These are phyloP conservation scores for Trematosphaeria pertusa DNA, from an alignment of 2,329 filamentous ascomycete species.

Conservation along the genomic window DNA sequence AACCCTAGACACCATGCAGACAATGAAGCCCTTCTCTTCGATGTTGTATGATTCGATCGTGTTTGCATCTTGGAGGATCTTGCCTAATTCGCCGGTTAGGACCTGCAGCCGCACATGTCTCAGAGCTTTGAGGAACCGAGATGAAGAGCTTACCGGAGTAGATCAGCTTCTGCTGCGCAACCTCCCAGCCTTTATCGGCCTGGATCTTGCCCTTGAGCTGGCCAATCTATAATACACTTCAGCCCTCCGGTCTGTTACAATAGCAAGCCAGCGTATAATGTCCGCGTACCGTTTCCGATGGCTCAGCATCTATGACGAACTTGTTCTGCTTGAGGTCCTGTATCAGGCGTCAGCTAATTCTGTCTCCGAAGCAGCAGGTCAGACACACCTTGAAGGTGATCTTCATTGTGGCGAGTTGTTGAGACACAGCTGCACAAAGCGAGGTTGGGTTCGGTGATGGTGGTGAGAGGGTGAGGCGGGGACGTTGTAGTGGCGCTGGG, in stretches of 20 bases:
- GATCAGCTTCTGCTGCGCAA: constrained; percentile 91
- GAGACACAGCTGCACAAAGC: constrained; percentile 10
- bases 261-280: constrained; percentile 25
- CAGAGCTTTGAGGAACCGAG: constrained; percentile 10
- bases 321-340: constrained; percentile 99
- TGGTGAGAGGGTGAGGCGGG: constrained; percentile 32
- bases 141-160: constrained; percentile 77
- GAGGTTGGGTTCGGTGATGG: constrained; percentile 25
- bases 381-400: constrained; percentile 71
- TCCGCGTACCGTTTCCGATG: constrained; percentile 78
- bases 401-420: constrained; percentile 61
- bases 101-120: constrained; percentile 24
- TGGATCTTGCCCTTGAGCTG: constrained; percentile 92
- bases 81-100: constrained; percentile 66
- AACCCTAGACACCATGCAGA: constrained; percentile 98
- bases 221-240: constrained; percentile 68
- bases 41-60: constrained; percentile 97
- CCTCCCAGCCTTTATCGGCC: constrained; percentile 92
- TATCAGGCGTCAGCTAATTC: constrained; percentile 33
- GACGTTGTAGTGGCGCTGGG: constrained; percentile 14
- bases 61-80: constrained; percentile 97
- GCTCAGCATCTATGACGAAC: constrained; percentile 94
- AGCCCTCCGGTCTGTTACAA: constrained; percentile 22
- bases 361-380: too few relatives aligned
- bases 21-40: constrained; percentile 98